phyloP scores from a whole-genome alignment of 2,329 filamentous ascomycete species.

The Amylocarpus encephaloides region DNA sequence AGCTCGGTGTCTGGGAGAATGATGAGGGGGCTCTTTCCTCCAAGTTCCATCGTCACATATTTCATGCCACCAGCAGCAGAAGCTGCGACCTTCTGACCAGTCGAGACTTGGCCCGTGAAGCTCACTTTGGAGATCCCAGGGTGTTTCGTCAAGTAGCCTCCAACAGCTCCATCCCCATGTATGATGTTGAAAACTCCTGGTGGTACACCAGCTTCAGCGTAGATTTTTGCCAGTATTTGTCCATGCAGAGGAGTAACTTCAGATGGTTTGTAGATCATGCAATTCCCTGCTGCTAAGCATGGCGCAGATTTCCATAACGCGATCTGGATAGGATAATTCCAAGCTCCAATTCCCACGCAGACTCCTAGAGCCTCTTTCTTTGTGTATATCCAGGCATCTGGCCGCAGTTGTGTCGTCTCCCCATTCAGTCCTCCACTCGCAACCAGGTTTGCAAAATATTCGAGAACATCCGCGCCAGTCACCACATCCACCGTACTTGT shows the following conservation, averaged over 20 bases:
- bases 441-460: constrained; percentile 78
- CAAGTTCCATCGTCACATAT: constrained; percentile 87
- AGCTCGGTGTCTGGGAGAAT: constrained; percentile 75
- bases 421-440: constrained; percentile 74
- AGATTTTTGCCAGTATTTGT: constrained; percentile 67
- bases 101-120: constrained; percentile 82
- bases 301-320: constrained; percentile 85
- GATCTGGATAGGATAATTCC: constrained; percentile 91
- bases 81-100: constrained; percentile 73
- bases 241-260: constrained; percentile 84
- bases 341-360: constrained; percentile 80
- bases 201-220: constrained; percentile 71
- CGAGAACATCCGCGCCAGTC: constrained; percentile 77
- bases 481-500: constrained; percentile 78
- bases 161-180: constrained; percentile 72
- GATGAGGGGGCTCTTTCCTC: constrained; percentile 77
- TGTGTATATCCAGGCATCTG: constrained; percentile 76
- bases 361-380: constrained; percentile 77
- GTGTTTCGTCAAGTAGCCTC: constrained; percentile 68
- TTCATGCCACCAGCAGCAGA: constrained; percentile 75
- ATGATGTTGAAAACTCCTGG: constrained; percentile 83
- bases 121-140: constrained; percentile 74
- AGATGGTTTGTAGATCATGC: constrained; percentile 86
- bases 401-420: constrained; percentile 66
- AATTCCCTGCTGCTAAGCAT: constrained; percentile 79